phyloP scores from a whole-genome alignment of 768 basidiomycete species.

The Ramaria rubella region DNA sequence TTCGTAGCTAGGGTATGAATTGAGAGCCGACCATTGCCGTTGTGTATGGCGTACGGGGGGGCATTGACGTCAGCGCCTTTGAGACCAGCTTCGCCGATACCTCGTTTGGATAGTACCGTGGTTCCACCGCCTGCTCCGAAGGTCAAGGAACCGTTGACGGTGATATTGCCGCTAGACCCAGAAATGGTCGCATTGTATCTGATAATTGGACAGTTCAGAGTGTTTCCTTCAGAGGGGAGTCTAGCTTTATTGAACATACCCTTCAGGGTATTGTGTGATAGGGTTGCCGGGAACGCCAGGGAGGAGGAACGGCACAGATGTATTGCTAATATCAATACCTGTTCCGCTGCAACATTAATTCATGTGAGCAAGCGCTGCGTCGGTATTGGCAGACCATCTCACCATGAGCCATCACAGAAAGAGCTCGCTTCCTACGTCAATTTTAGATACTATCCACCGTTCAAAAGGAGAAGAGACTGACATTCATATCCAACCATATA shows the following conservation, averaged over 20 bases:
- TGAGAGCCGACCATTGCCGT: conserved; percentile 52
- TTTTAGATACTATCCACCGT: not conserved
- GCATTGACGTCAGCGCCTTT: conserved; percentile 45
- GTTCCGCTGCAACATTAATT: conserved; percentile 39
- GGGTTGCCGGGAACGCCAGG: conserved; percentile 50
- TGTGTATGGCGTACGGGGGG: conserved; percentile 68
- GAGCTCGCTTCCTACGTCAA: conserved; percentile 40
- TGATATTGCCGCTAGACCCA: conserved; percentile 70
- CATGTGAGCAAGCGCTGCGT: not conserved
- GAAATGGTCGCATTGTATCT: conserved; percentile 58
- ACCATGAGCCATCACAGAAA: conserved; percentile 60
- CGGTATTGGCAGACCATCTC: conserved; percentile 14
- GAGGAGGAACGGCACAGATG: conserved; percentile 46
- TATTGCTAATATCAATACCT: conserved; percentile 49
- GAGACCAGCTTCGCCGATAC: conserved; percentile 41
- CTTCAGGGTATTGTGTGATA: conserved; percentile 61
- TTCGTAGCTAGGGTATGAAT: conserved; percentile 58
- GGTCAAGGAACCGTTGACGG: conserved; percentile 58
- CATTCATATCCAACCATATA: conserved; percentile 66
- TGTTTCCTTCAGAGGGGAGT: not conserved
- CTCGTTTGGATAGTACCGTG: conserved; percentile 32
- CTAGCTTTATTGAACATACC: conserved; percentile 31
- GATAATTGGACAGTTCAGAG: not conserved
- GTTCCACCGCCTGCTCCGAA: conserved; percentile 30
- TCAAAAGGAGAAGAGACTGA: not conserved